Evolutionary conservation across 2,329 filamentous ascomycete species (phyloP).

Genomic region (Dendryphion nanum): DNA sequence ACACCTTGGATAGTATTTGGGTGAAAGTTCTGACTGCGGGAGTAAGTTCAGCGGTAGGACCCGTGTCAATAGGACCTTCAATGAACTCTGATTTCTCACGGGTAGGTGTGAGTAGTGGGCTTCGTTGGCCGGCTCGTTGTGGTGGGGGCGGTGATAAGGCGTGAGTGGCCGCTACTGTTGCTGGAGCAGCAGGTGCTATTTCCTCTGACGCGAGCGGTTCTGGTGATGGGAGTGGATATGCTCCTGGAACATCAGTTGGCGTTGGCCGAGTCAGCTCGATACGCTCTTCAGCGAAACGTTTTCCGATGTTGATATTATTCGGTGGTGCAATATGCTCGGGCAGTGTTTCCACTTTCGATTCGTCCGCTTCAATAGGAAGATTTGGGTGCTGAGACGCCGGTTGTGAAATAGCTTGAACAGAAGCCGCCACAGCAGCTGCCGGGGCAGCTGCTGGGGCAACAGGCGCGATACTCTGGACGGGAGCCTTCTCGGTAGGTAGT

Average conservation of each 20-base stretch:
- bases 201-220: slow-evolving; percentile 33
- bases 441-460: background rate
- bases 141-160: slow-evolving; percentile 18
- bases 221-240: slow-evolving; percentile 52
- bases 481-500: background rate
- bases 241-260: slow-evolving; percentile 50
- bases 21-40: slow-evolving; percentile 37
- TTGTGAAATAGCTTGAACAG: too few species aligned
- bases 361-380: too few species aligned
- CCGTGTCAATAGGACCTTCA: slow-evolving; percentile 30
- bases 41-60: slow-evolving; percentile 18
- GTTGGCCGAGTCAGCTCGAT: slow-evolving; percentile 22
- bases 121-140: slow-evolving; percentile 15
- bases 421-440: background rate
- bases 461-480: background rate
- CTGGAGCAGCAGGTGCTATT: slow-evolving; percentile 27
- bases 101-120: slow-evolving; percentile 26
- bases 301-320: too few species aligned
- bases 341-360: too few species aligned
- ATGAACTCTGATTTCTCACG: slow-evolving; percentile 34
- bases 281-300: too few species aligned
- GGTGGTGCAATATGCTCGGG: too few species aligned
- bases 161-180: slow-evolving; percentile 15
- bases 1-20: slow-evolving; percentile 45
- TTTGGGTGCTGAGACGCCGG: background rate